phyloP scores from a whole-genome alignment of 129 eudicot species.

The Apium graveolens region DNA sequence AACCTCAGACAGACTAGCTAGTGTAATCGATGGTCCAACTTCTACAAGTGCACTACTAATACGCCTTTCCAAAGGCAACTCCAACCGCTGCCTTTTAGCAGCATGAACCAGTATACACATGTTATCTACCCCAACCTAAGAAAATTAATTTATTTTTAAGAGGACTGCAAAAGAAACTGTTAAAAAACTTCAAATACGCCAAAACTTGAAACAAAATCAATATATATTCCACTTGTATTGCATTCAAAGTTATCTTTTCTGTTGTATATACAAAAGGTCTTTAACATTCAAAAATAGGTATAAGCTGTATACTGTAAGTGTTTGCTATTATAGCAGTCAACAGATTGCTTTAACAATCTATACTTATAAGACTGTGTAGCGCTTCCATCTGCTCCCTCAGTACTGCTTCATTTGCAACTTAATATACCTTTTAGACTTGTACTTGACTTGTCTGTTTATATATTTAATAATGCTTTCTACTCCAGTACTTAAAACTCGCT shows the following conservation, averaged over 20 bases:
- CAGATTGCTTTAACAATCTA: background rate
- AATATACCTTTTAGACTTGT: background rate
- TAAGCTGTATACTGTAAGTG: background rate
- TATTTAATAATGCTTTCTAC: background rate
- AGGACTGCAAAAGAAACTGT: background rate
- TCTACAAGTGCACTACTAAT: conserved; percentile 95
- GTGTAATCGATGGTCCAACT: conserved; percentile 97
- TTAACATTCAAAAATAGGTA: background rate
- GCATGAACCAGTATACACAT: conserved; percentile 98
- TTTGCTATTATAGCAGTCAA: background rate
- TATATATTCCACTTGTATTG: background rate
- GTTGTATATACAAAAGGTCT: background rate
- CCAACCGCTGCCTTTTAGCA: conserved; percentile 70
- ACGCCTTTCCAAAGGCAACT: conserved; percentile 83
- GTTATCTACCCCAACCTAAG: conserved; percentile 97
- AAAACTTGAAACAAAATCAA: background rate
- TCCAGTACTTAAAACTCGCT: background rate
- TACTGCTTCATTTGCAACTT: background rate
- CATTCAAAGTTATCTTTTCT: background rate
- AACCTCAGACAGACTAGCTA: conserved; percentile 92
- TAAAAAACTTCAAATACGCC: background rate
- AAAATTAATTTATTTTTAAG: background rate
- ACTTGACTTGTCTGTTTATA: background rate
- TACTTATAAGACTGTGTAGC: background rate
- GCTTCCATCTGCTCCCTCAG: background rate